Percentiles rank a stretch among this genome's conserved stretches.
These are phyloP conservation scores for Ampelocalamus luodianensis DNA, from an alignment of 176 grass and related monocot genomes.

Conservation along the genomic window DNA sequence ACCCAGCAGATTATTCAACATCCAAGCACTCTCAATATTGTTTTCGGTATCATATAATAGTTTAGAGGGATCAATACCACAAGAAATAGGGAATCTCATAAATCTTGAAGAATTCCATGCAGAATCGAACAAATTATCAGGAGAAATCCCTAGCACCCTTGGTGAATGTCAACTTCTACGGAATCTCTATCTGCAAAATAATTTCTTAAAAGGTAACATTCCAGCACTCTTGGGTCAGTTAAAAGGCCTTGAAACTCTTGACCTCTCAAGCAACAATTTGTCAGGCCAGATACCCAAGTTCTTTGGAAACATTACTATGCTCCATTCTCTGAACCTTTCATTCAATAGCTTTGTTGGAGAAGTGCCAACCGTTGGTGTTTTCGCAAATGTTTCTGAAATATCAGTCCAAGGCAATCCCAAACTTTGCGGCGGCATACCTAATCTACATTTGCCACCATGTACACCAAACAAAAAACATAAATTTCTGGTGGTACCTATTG, in stretches of 20 bases:
- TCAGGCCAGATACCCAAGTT: slow-evolving; percentile 31
- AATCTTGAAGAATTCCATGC: slow-evolving; percentile 32
- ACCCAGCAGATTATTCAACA: slow-evolving; percentile 22
- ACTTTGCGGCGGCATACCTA: slow-evolving; percentile 42
- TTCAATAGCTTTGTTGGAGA: slow-evolving; percentile 48
- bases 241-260: slow-evolving; percentile 1
- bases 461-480: neutral
- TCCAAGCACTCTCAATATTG: slow-evolving; percentile 9
- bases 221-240: neutral
- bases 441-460: slow-evolving; percentile 36
- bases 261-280: slow-evolving; percentile 42
- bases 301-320: neutral
- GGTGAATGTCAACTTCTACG: slow-evolving; percentile 41
- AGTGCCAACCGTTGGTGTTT: slow-evolving; percentile 25
- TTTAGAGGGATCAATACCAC: slow-evolving; percentile 29
- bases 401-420: slow-evolving; percentile 38
- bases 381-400: slow-evolving; percentile 26
- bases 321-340: slow-evolving; percentile 19
- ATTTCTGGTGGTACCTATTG: neutral
- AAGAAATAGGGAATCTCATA: slow-evolving; percentile 36
- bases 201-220: slow-evolving; percentile 26
- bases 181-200: slow-evolving; percentile 37
- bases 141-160: slow-evolving; percentile 46
- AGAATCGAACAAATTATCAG: slow-evolving; percentile 31
- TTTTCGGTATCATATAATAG: slow-evolving; percentile 43